phyloP scores from a whole-genome alignment of 768 basidiomycete species.

The Dentipellis fragilis region DNA sequence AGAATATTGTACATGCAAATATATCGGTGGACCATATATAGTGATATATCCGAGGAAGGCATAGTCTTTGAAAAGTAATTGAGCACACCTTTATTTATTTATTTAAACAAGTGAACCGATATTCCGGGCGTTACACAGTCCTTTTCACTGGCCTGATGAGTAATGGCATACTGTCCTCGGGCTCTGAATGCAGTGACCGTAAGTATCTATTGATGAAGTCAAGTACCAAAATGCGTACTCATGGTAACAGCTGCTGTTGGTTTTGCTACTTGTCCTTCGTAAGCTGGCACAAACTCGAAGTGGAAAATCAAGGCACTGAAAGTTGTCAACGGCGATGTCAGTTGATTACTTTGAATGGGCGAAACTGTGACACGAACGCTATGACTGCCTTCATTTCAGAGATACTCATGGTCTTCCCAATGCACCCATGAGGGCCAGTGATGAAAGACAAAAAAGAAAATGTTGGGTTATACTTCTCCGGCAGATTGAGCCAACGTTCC shows the following conservation, averaged over 20 bases:
- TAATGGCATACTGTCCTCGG: constrained; percentile 15
- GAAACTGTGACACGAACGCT: constrained; percentile 10
- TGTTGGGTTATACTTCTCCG: constrained; percentile 20
- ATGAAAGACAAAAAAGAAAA: constrained; percentile 34
- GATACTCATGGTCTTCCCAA: constrained; percentile 38
- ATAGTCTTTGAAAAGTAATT: no score
- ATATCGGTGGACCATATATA: no score
- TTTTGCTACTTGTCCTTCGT: constrained; percentile 28
- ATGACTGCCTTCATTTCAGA: constrained; percentile 37
- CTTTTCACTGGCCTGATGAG: constrained; percentile 8
- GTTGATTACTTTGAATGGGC: neutral
- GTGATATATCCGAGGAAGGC: no score
- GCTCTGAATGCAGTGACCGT: constrained; percentile 7
- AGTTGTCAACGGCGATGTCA: neutral
- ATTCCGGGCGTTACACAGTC: no score
- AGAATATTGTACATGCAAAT: no score
- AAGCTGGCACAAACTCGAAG: constrained; percentile 35
- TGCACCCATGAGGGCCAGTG: constrained; percentile 35
- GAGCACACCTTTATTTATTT: no score
- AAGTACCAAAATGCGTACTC: constrained; percentile 23
- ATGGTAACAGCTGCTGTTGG: constrained; percentile 38
- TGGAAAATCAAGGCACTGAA: constrained; percentile 29
- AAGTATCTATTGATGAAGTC: neutral
- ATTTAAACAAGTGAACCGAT: no score
- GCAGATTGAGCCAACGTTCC: constrained; percentile 34